phyloP scores from a whole-genome alignment of 495 filamentous ascomycete genomes.

The Aspergillus steynii region DNA sequence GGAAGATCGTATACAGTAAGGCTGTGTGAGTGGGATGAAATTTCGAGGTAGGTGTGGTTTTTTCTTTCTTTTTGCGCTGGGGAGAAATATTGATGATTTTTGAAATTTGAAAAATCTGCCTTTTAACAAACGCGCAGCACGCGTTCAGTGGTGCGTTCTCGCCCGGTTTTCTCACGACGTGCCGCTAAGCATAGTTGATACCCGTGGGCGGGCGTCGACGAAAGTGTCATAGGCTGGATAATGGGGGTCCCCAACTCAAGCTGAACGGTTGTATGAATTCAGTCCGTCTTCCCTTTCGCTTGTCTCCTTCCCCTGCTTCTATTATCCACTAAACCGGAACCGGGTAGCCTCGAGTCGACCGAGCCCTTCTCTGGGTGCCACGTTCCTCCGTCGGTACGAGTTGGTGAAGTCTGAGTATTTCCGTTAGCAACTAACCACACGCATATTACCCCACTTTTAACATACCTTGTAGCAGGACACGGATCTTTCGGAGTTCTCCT shows the following conservation, averaged over 20 bases:
- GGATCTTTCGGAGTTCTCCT: constrained; percentile 77
- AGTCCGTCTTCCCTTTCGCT: neutral
- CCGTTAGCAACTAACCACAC: neutral
- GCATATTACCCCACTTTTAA: neutral
- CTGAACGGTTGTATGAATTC: neutral
- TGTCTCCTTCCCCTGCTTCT: neutral
- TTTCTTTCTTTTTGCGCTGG: too few species aligned
- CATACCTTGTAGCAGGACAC: constrained; percentile 74
- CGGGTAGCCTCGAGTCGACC: constrained; percentile 80
- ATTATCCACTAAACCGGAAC: constrained; percentile 75
- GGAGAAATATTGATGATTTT: too few species aligned
- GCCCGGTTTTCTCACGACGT: neutral
- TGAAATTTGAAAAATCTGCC: too few species aligned
- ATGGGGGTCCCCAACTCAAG: neutral
- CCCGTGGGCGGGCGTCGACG: neutral
- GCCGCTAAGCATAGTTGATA: neutral
- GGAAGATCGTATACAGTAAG: too few species aligned
- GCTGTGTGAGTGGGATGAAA: too few species aligned
- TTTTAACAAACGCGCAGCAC: neutral
- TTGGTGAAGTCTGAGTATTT: constrained; percentile 77
- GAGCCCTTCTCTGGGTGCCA: constrained; percentile 89
- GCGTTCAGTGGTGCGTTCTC: neutral
- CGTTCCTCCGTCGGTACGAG: constrained; percentile 86
- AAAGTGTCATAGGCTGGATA: neutral
- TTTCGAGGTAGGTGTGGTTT: too few species aligned